These are phyloP conservation scores for Trichoderma breve DNA, from an alignment of 2,329 filamentous ascomycete genomes.

Conservation along the genomic window DNA sequence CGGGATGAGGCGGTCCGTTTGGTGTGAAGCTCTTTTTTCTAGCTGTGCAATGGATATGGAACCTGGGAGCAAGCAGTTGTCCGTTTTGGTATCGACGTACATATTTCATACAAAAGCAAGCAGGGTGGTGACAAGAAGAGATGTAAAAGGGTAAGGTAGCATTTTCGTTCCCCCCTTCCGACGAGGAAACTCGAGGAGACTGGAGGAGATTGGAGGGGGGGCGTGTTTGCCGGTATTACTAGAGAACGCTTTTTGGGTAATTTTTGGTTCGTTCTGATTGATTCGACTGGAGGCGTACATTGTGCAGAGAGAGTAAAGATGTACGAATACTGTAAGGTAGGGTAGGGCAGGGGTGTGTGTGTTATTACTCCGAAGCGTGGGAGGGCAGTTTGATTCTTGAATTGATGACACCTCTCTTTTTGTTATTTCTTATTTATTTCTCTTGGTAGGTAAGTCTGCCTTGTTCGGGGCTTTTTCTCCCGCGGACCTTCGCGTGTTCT, in stretches of 20 bases:
- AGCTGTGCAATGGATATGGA: background rate
- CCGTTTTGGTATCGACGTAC: background rate
- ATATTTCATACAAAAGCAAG: background rate
- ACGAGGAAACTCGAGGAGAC: background rate
- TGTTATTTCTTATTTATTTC: background rate
- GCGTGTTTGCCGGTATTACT: background rate
- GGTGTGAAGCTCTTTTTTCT: background rate
- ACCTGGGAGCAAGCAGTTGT: background rate
- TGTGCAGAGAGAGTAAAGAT: background rate
- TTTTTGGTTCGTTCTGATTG: background rate
- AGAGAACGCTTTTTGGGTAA: background rate
- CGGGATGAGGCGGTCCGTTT: conserved; percentile 9
- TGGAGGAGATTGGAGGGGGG: background rate
- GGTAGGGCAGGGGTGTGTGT: background rate
- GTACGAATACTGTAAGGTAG: background rate
- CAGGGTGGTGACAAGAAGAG: background rate
- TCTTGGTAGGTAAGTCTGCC: background rate
- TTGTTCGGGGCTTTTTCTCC: background rate
- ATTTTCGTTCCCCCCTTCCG: background rate
- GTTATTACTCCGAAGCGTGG: conserved; percentile 1
- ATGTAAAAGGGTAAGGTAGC: background rate
- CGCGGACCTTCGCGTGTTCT: background rate
- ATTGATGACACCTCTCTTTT: conserved; percentile 5
- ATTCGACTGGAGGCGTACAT: background rate
- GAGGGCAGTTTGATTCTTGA: background rate